Base-by-base conservation (phyloP, 192 early-diverging fungal species). In the Chytriomyces sp. region DNA sequence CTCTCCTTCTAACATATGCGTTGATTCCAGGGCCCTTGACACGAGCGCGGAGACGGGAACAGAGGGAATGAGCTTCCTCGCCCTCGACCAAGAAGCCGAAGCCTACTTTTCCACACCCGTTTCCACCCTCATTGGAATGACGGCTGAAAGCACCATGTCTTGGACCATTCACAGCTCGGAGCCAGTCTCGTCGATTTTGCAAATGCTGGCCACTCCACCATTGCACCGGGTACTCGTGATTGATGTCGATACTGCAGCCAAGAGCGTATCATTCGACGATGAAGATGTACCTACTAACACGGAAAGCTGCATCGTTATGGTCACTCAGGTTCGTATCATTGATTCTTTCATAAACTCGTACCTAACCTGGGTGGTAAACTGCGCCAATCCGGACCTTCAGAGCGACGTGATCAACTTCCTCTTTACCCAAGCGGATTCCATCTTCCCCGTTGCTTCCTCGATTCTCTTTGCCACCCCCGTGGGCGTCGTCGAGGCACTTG, bases 161-260 rank as follows among this genome's bases (percentile, higher is more conserved):
- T 83, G 76, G 77, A 76, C 77, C 28, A 53, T 84, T 30, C 70
- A 82, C 59, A 70, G 78, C 4, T 70, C 74, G 32, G 78, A 75
- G 32, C 66, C 78, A 2, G 1, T 84, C 3, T 78, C 82, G 12
- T 70, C 59, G n/a, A 71, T 86, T 3, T 39, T 86, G 3, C 72
- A 75, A 52, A 64, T 81, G 39, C 55, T 86, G 26, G 77, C 79
- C 10, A 63, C 68, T 6, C 66, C 49, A 2, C 52, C 65, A 0
- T 79, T 79, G 55, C 85, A 86, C 63, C 78, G 85, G 14, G 66
- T 76, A 5, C 68, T 86, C 4, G 60, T 86, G 36, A 56, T 82
- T 57, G 81, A 84, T 49, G 77, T 79, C 17, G 77, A 78, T 19
- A 14, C 25, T 3, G 58, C 62, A 0, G 2, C 22, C 44, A 22